Evolutionary conservation across 75 land plant genomes (phyloP).

Genomic region (Cupressus sempervirens): DNA sequence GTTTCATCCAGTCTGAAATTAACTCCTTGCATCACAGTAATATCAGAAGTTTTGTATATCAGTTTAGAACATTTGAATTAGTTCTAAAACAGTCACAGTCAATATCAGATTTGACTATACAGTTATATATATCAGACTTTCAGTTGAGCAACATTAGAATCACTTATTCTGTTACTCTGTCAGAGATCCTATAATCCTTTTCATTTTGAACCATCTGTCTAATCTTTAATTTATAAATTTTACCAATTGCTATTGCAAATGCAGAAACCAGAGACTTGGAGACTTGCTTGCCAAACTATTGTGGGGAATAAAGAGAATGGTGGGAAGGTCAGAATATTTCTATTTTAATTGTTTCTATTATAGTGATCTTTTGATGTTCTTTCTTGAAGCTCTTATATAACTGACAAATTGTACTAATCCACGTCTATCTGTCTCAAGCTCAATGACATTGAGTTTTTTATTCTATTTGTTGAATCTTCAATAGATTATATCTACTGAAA

Average conservation of each 20-base stretch:
- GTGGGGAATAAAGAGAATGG: conserved; percentile 84
- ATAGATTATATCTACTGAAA: background rate
- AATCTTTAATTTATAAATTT: background rate
- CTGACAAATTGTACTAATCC: background rate
- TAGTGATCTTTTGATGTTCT: background rate
- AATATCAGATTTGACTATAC: too few relatives aligned
- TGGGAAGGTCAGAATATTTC: conserved; percentile 64
- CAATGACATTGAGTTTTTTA: background rate
- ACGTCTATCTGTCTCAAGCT: background rate
- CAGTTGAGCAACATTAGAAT: too few relatives aligned
- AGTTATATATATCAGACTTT: too few relatives aligned
- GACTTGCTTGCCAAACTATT: conserved; percentile 94
- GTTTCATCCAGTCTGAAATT: too few relatives aligned
- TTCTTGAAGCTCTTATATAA: background rate
- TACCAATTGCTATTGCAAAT: conserved; percentile 10
- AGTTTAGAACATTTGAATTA: too few relatives aligned
- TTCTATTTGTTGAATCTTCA: background rate
- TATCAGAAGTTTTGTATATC: too few relatives aligned
- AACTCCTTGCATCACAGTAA: too few relatives aligned
- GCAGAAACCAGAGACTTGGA: conserved; percentile 97
- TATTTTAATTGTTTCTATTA: background rate
- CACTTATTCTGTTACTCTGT: too few relatives aligned
- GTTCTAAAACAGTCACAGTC: too few relatives aligned
- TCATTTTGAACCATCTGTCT: background rate
- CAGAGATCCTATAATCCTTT: too few relatives aligned